phyloP scores from a whole-genome alignment of 148 eudicot genomes.

The Silene uniflora region DNA sequence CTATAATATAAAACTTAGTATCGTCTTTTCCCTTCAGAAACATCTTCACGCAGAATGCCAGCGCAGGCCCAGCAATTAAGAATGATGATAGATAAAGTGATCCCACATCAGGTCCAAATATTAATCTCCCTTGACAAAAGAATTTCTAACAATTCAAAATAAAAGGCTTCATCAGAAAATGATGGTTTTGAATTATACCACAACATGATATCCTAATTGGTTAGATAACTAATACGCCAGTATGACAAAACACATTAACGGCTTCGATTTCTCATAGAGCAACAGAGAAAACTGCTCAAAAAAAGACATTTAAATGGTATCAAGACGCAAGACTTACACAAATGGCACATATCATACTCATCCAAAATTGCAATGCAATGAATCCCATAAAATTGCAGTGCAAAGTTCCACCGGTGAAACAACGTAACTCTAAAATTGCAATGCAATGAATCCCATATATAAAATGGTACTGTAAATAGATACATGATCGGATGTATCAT shows the following conservation, averaged over 20 bases:
- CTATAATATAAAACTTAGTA: conserved; percentile 48
- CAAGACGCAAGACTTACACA: background rate
- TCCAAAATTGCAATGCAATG: too few species aligned
- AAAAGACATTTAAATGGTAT: background rate
- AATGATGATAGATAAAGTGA: conserved; percentile 63
- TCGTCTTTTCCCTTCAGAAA: conserved; percentile 38
- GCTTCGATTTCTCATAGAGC: background rate
- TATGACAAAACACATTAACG: background rate
- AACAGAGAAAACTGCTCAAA: background rate
- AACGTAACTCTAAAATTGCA: too few species aligned
- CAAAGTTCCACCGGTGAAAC: too few species aligned
- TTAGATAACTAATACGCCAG: background rate
- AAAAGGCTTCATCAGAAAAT: conserved; percentile 19
- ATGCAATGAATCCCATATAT: too few species aligned
- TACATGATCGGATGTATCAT: too few species aligned
- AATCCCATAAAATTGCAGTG: too few species aligned
- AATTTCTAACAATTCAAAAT: conserved; percentile 51
- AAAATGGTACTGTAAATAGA: too few species aligned
- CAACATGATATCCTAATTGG: too few species aligned
- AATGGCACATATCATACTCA: background rate
- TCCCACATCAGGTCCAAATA: conserved; percentile 85
- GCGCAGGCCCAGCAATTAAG: conserved; percentile 68
- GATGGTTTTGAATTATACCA: background rate
- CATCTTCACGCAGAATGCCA: conserved; percentile 59
- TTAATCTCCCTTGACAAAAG: conserved; percentile 68